phyloP scores from a whole-genome alignment of 169 alveolate species.

The Cryptosporidium andersoni region DNA sequence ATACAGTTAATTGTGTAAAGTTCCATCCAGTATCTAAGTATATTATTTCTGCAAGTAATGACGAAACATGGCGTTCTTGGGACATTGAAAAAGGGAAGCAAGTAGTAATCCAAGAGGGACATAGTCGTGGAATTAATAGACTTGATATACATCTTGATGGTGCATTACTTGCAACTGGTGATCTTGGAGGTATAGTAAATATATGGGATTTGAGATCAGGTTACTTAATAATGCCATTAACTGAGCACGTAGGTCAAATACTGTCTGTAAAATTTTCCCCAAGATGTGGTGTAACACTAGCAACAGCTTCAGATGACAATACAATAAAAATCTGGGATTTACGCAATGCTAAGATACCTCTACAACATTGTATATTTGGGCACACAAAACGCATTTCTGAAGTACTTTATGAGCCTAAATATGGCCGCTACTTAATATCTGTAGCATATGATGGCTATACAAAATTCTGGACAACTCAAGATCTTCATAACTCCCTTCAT shows the following conservation, averaged over 20 bases:
- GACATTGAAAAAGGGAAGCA: constrained; percentile 80
- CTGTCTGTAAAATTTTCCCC: constrained; percentile 79
- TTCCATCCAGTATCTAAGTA: constrained; percentile 38
- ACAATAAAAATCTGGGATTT: constrained; percentile 88
- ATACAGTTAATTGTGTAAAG: constrained; percentile 18
- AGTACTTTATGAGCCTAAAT: constrained; percentile 47
- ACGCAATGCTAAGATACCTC: constrained; percentile 76
- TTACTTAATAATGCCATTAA: constrained; percentile 75
- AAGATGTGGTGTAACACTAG: constrained; percentile 72
- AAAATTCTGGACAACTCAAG: constrained; percentile 37
- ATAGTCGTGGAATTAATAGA: constrained; percentile 82
- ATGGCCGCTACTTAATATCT: constrained; percentile 46
- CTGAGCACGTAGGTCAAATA: constrained; percentile 82
- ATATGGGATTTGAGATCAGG: constrained; percentile 91
- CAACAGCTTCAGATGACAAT: constrained; percentile 88
- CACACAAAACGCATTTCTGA: constrained; percentile 53
- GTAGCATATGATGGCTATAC: constrained; percentile 33
- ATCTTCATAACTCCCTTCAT: background rate
- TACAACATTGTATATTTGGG: constrained; percentile 11
- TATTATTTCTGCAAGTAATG: constrained; percentile 78
- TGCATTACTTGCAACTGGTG: constrained; percentile 85
- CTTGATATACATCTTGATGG: constrained; percentile 88
- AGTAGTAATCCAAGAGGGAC: constrained; percentile 85
- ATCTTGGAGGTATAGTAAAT: constrained; percentile 83
- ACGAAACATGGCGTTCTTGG: constrained; percentile 89